These are phyloP conservation scores for Monosporascus sp. DNA, from an alignment of 2,329 filamentous ascomycete species.

Conservation along the genomic window DNA sequence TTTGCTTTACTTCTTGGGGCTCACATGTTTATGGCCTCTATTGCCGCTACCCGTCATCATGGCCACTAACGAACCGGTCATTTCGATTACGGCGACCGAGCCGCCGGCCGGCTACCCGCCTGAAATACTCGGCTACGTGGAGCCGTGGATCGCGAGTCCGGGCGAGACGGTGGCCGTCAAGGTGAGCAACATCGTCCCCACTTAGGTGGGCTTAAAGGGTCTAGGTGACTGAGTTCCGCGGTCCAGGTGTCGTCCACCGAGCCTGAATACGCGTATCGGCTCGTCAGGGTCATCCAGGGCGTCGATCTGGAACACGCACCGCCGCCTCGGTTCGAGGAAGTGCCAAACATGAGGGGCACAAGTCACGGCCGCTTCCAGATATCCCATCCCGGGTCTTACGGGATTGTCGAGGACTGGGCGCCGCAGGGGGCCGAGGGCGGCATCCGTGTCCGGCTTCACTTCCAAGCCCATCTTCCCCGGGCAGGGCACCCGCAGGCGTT, in stretches of 20 bases:
- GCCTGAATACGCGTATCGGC: conserved; percentile 8
- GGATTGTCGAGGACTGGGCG: conserved; percentile 1
- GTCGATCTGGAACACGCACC: conserved; percentile 6
- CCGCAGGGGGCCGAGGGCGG: conserved; percentile 1
- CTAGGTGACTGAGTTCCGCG: no score
- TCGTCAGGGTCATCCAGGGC: conserved; percentile 10
- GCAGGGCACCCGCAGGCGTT: conserved; percentile 5
- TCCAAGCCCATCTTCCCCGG: conserved; percentile 7
- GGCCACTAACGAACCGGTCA: neutral
- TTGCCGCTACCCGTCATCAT: neutral
- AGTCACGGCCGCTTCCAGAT: conserved; percentile 2
- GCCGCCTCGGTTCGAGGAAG: conserved; percentile 1
- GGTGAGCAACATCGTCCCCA: neutral
- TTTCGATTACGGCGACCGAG: neutral
- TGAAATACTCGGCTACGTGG: conserved; percentile 6
- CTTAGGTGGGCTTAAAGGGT: no score
- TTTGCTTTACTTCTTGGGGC: no score
- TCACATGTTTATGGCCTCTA: no score
- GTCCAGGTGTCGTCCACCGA: conserved; percentile 10
- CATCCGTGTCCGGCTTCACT: conserved; percentile 3
- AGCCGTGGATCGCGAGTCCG: conserved; percentile 5
- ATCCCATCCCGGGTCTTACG: conserved; percentile 6
- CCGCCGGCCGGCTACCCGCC: neutral
- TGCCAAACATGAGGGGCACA: neutral
- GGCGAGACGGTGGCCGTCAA: conserved; percentile 6